Base-by-base conservation (phyloP, 2,329 filamentous ascomycete genomes). In the Albifimbria verrucaria region DNA sequence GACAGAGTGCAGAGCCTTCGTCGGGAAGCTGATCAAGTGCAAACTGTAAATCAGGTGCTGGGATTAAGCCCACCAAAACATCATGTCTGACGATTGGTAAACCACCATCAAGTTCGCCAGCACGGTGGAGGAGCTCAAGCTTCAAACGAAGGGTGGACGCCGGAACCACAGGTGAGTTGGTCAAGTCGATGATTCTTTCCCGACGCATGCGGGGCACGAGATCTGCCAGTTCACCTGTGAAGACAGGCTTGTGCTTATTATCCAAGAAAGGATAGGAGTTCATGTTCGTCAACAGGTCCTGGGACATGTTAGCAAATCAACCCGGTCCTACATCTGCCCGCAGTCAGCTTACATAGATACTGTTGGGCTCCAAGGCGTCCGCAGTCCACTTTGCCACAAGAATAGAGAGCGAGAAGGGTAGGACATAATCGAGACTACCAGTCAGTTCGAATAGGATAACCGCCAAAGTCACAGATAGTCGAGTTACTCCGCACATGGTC, bases 371-470 rank as follows among this genome's bases (percentile, higher is more conserved):
- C 49, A 99, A 83, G 3, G 92, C 92, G 71, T 97, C 94, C 0
- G 94, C 92, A 0, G 92, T 96, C 94, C 94, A 99, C 73, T 99
- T 99, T n/a, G 93, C 87, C 24, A 96, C 92, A 4, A 97, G 78
- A 28, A 99, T 91, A 0, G 90, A 88, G 9, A 99, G 76, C 0
- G 92, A 97, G 69, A 97, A 97, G 0, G 94, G 94, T 11, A 99
- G 76, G 3, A 99, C 94, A 63, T 97, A 95, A 68, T 97, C 90
- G 48, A 97, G 77, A 67, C 91, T 96, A 52, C 94, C 94, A 0
- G 94, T 99, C 32, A 99, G 78, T 69, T 99, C 94, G 62, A 99
- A 97, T 1, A 97, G 77, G 55, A 99, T 97, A 64, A 97, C 92
- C 0, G 92, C 92, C 9, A 99, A 78, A 0, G 94, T 97, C 21